Evolutionary conservation across 78 protist genomes (phyloP).

Genomic region (Emiliania huxleyi): DNA sequence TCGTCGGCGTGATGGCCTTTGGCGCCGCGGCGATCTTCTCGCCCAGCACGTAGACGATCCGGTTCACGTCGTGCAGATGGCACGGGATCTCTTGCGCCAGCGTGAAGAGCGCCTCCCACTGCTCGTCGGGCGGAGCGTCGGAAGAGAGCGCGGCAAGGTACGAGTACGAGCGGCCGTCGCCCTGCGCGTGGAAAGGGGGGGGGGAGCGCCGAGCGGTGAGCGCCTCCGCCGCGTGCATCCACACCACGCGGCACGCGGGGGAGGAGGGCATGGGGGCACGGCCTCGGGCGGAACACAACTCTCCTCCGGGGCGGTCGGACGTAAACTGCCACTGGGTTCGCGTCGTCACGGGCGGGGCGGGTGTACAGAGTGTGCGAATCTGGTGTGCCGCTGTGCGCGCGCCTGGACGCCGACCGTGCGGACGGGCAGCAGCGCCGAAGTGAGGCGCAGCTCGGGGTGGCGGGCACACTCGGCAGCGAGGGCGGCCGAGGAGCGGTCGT

Average conservation of each 20-base stretch:
- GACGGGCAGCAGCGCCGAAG: slow-evolving; percentile 69
- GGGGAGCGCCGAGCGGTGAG: too few relatives aligned
- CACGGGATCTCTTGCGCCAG: slow-evolving; percentile 77
- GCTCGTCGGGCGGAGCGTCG: not conserved
- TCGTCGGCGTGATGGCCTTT: slow-evolving; percentile 69
- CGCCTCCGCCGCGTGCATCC: too few relatives aligned
- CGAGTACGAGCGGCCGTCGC: slow-evolving; percentile 91
- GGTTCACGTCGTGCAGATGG: slow-evolving; percentile 79
- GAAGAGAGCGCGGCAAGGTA: not conserved
- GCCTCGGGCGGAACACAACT: too few relatives aligned
- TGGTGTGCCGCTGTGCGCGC: too few relatives aligned
- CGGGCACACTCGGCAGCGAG: not conserved
- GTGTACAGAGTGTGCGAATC: too few relatives aligned
- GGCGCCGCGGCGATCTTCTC: slow-evolving; percentile 14
- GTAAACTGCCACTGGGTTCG: too few relatives aligned
- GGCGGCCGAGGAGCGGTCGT: not conserved
- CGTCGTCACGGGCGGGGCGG: too few relatives aligned
- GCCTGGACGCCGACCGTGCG: slow-evolving; percentile 88
- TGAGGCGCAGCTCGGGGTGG: not conserved
- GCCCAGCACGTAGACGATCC: slow-evolving; percentile 77
- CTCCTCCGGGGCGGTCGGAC: too few relatives aligned
- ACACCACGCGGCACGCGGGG: too few relatives aligned
- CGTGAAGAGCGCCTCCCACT: slow-evolving; percentile 56
- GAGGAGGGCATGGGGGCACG: too few relatives aligned
- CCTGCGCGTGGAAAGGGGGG: too few relatives aligned